Conservation (phyloP, 306 rosid species). For the Phaseolus lunatus region DNA sequence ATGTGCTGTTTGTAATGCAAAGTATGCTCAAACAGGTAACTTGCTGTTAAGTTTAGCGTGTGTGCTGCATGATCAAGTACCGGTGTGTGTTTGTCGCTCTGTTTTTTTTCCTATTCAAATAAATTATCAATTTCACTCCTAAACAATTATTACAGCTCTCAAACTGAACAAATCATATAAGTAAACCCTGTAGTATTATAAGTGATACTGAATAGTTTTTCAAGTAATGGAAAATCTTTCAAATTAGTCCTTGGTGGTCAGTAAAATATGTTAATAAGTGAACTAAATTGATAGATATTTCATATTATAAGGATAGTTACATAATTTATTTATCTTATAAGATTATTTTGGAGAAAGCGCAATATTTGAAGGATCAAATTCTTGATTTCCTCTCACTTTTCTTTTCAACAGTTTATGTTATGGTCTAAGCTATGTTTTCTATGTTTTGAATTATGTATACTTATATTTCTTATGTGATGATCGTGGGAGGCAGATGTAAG, state of each 20-base stretch:
- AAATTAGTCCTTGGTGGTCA: not conserved
- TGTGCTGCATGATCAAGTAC: not conserved
- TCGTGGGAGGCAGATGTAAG: conserved; percentile 62
- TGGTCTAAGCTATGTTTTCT: not conserved
- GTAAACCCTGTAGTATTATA: not conserved
- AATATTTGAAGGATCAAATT: no score
- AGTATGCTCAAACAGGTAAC: conserved; percentile 56
- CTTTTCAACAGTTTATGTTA: not conserved
- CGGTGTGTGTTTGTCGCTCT: not conserved
- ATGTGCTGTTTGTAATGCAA: conserved; percentile 72
- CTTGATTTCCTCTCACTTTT: not conserved
- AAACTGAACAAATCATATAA: not conserved
- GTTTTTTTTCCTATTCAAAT: not conserved
- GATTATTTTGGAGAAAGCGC: not conserved
- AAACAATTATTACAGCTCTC: not conserved
- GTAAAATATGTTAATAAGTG: not conserved
- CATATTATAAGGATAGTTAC: no score
- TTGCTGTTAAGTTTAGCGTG: not conserved
- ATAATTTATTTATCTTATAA: not conserved
- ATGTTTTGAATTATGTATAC: not conserved
- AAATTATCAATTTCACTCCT: no score
- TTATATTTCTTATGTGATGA: conserved; percentile 9
- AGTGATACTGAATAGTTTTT: not conserved
- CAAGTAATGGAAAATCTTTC: not conserved
- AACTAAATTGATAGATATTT: not conserved